Evolutionary conservation across 2,329 filamentous ascomycete genomes (phyloP), one percentile per base, ranked within the genome.

Genomic region (Plenodomus biglobosus): DNA sequence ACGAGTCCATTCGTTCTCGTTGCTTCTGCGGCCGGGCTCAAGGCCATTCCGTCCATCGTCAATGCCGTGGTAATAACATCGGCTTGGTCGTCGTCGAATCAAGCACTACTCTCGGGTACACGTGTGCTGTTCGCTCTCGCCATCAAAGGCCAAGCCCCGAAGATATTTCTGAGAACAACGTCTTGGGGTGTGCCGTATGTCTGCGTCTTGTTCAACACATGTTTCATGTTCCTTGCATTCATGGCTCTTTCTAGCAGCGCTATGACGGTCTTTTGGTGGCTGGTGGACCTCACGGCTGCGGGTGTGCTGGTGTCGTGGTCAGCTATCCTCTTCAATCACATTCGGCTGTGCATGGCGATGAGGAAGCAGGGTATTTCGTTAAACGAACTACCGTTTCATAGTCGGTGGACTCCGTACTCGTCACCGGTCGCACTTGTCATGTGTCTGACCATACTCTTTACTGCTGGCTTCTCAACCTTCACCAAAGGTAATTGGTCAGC

Each of bases 51-150:
- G 0, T 84, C 81, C 1, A 78, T 91, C 38, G 84, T 92, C 68
- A 92, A 92, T 65, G 87, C 86, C 22, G 76, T 90, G 8, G 84
- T 91, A 53, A 79, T 90, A 49, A 87, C 85, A 0, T 87, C 85
- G 0, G 86, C 85, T 0, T 86, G 81, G 76, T 88, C 85, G 0
- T 79, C 85, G 0, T 83, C 80, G 0, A 90, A 89, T 56, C 82
- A 85, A 59, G 81, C 79, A 54, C 75, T 90, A 20, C 75, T 77
- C 51, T 71, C 74, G 0, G 76, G 75, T 3, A 78, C 76, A 5
- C 74, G 79, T 42, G 75, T 75, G 24, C 70, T 82, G 1, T 80
- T 76, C 54, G 70, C 64, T 38, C 59, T 76, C 17, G 73, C 74
- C 2, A 72, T 77, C 55, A 77, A 78, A 55, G 69, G 74, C 2